Evolutionary conservation across 2,329 filamentous ascomycete genomes (phyloP).

Genomic region (Stachybotrys echinatus): DNA sequence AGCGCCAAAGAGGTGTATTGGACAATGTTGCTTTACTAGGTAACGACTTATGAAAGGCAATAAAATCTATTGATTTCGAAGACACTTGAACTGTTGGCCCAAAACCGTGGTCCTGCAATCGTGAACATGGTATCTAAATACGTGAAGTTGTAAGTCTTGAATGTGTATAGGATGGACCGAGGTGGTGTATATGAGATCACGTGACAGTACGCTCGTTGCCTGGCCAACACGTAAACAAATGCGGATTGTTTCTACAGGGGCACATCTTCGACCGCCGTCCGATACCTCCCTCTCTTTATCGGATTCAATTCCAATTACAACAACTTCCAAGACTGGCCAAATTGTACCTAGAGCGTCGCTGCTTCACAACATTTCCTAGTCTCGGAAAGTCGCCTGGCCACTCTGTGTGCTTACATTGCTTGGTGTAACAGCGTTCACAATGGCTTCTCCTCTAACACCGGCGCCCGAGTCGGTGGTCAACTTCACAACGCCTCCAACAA

Average conservation of each 20-base stretch:
- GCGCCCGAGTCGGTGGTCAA: constrained; percentile 17
- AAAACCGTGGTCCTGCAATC: too few species aligned
- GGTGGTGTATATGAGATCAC: neutral
- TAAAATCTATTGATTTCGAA: constrained; percentile 24
- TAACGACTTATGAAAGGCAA: constrained; percentile 36
- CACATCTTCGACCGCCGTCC: neutral
- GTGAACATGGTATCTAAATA: too few species aligned
- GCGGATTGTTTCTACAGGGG: too few species aligned
- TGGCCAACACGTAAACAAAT: neutral
- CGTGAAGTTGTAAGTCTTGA: too few species aligned
- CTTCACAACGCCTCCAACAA: constrained; percentile 15
- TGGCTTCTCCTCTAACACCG: constrained; percentile 20
- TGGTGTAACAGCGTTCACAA: constrained; percentile 7
- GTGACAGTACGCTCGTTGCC: neutral
- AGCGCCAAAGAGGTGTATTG: constrained; percentile 26
- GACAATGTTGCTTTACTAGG: constrained; percentile 28
- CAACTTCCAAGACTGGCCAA: too few species aligned
- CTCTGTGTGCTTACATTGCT: neutral
- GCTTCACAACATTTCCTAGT: neutral
- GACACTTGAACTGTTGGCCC: neutral
- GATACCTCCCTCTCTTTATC: neutral
- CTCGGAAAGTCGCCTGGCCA: neutral
- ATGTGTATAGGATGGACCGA: neutral
- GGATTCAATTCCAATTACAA: neutral
- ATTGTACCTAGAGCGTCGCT: neutral